Base-by-base conservation (phyloP, 345 rosid genomes). In the Cardamine chenopodiifolia region DNA sequence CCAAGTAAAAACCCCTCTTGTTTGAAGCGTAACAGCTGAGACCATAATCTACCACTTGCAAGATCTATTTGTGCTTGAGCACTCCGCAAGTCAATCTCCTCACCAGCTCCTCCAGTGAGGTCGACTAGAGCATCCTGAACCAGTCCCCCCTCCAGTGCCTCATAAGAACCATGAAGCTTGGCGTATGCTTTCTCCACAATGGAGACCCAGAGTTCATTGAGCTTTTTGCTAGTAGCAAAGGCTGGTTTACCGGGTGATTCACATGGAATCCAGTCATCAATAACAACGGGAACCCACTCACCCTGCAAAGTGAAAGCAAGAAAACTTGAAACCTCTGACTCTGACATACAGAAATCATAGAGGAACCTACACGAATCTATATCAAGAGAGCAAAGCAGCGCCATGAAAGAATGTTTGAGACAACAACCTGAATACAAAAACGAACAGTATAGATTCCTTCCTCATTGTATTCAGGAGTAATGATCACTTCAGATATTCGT, bases 71-170 rank as follows among this genome's bases (percentile, higher is more conserved):
- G 99, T 14, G 98, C 98, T 83, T 89, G 98, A 57, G 99, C 88
- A 82, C 97, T 90, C 82, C 99, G 85, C 93, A 96, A 89, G 81
- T 96, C 99, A 68, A 96, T 96, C 87, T 96, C 99, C 85, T 96
- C 99, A 61, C 98, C 99, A 70, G 99, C 99, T 64, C 99, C 99
- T 57, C 99, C 99, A 15, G 99, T 96, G 34, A 96, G 90, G 86
- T 96, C 99, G 65, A 96, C 99, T 67, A 96, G 99, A 49, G 99
- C 99, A 85, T 96, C 99, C 82, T 92, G 99, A 78, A 96, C 99
- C 66, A 96, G 94, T 64, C 99, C 98, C 5, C 99, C 99, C 81
- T 96, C 99, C 76, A 96, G 79, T 57, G 99, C 99, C 86, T 96
- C 99, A 31, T 89, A 96, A 70, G 99, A 96, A 70, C 99, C 99